These are phyloP conservation scores for Verticillium klebahnii DNA, from an alignment of 2,329 filamentous ascomycete species.

Conservation along the genomic window DNA sequence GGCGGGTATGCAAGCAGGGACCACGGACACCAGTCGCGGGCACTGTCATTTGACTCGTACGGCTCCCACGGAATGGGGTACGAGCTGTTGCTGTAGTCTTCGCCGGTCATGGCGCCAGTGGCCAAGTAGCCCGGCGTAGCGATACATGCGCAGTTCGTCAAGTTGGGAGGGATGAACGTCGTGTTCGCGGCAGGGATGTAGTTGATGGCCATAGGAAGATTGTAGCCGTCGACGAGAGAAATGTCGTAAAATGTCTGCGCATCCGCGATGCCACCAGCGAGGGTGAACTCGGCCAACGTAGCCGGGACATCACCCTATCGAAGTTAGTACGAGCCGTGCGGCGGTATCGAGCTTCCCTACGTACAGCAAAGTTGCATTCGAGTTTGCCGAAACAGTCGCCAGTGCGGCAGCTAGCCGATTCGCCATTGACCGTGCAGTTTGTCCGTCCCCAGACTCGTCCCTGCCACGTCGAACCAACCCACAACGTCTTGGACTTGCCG, in stretches of 20 bases:
- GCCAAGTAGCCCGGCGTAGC: conserved; percentile 62
- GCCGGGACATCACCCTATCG: conserved; percentile 64
- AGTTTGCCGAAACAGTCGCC: conserved; percentile 72
- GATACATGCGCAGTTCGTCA: conserved; percentile 73
- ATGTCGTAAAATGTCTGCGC: conserved; percentile 78
- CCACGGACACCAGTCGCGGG: conserved; percentile 76
- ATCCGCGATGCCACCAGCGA: conserved; percentile 57
- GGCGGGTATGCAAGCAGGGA: conserved; percentile 66
- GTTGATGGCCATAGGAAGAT: conserved; percentile 63
- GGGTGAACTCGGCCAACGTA: conserved; percentile 76
- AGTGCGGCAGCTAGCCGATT: conserved; percentile 65
- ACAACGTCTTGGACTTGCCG: conserved; percentile 55
- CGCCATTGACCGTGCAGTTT: conserved; percentile 71
- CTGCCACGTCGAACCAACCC: conserved; percentile 70
- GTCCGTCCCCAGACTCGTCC: conserved; percentile 80
- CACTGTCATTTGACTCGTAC: conserved; percentile 47
- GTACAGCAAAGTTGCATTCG: conserved; percentile 64
- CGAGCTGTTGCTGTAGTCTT: conserved; percentile 57
- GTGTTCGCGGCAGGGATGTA: conserved; percentile 58
- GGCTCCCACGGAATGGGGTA: conserved; percentile 66
- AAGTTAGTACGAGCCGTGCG: not conserved
- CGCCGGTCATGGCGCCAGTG: conserved; percentile 46
- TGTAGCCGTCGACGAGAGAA: conserved; percentile 81
- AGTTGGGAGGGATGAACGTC: conserved; percentile 66
- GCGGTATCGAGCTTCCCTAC: conserved; percentile 17